A percentile compares a stretch with the other conserved stretches of the same genome.
These are phyloP conservation scores for Globisporangium parvum DNA, from an alignment of 352 stramenopile genomes.

Conservation along the genomic window DNA sequence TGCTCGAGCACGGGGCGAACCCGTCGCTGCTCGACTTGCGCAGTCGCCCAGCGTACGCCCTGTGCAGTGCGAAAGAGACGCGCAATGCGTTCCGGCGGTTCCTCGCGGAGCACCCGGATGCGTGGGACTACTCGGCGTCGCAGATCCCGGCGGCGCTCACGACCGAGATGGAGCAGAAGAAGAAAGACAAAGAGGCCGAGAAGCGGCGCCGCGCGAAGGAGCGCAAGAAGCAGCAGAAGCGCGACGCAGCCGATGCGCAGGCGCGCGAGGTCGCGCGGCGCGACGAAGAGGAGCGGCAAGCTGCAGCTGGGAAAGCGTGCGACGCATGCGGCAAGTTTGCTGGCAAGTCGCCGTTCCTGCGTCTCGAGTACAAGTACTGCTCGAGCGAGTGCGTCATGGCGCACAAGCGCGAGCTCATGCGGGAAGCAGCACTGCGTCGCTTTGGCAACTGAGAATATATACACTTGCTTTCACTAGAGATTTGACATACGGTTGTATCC, in stretches of 20 bases:
- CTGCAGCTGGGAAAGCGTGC: constrained; percentile 68
- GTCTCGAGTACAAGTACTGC: constrained; percentile 92
- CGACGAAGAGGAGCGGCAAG: constrained; percentile 64
- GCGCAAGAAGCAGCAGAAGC: constrained; percentile 90
- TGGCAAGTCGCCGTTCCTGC: constrained; percentile 85
- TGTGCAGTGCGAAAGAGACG: constrained; percentile 83
- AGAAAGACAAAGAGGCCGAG: constrained; percentile 83
- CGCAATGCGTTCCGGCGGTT: constrained; percentile 90
- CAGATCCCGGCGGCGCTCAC: constrained; percentile 76
- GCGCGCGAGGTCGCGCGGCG: constrained; percentile 55
- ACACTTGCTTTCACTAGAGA: not conserved
- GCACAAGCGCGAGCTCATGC: constrained; percentile 92
- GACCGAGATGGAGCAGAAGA: constrained; percentile 78
- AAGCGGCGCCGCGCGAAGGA: constrained; percentile 83
- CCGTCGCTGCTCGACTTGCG: constrained; percentile 79
- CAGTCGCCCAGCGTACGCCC: constrained; percentile 83
- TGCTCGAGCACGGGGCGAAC: constrained; percentile 83
- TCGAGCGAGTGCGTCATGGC: constrained; percentile 90
- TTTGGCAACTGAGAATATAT: constrained; percentile 31
- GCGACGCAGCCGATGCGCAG: constrained; percentile 59
- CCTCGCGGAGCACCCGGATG: constrained; percentile 72
- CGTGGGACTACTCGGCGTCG: constrained; percentile 64
- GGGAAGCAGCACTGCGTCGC: constrained; percentile 85
- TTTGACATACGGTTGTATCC: no score
- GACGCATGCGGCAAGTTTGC: constrained; percentile 78